Percentiles rank a stretch among this genome's conserved stretches.
These are phyloP conservation scores for Neofusicoccum cordaticola DNA, from an alignment of 2,329 filamentous ascomycete species.

Conservation along the genomic window DNA sequence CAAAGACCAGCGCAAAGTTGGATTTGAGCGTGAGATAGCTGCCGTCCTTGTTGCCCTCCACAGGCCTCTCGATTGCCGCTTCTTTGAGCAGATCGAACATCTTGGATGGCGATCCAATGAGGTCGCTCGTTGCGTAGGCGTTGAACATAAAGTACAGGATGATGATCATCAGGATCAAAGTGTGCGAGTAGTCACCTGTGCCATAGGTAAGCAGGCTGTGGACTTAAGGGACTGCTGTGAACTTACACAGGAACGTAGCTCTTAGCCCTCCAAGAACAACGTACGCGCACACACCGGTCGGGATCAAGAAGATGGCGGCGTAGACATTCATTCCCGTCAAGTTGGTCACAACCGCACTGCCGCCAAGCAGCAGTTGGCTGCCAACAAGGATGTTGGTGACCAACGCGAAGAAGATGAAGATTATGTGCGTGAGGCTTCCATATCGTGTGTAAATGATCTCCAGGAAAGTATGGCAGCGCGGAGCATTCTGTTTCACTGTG, in stretches of 20 bases:
- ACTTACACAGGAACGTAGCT: slow-evolving; percentile 41
- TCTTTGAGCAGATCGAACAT: slow-evolving; percentile 42
- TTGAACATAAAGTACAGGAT: slow-evolving; percentile 47
- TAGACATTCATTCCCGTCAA: slow-evolving; percentile 45
- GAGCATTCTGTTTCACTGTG: slow-evolving; percentile 51
- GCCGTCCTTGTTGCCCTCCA: slow-evolving; percentile 39
- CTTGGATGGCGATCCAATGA: slow-evolving; percentile 38
- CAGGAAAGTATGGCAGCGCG: slow-evolving; percentile 54
- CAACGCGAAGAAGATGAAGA: slow-evolving; percentile 50
- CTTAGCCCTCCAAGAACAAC: slow-evolving; percentile 38
- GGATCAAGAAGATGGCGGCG: slow-evolving; percentile 45
- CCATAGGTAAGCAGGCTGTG: background rate
- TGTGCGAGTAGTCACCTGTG: slow-evolving; percentile 37
- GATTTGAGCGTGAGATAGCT: slow-evolving; percentile 42
- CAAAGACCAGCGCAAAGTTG: slow-evolving; percentile 44
- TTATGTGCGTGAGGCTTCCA: slow-evolving; percentile 44
- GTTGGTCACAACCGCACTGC: slow-evolving; percentile 43
- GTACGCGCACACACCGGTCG: slow-evolving; percentile 38
- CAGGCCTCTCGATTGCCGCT: slow-evolving; percentile 36
- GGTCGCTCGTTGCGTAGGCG: slow-evolving; percentile 38
- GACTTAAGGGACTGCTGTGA: background rate
- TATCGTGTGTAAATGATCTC: slow-evolving; percentile 55
- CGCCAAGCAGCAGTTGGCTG: slow-evolving; percentile 33
- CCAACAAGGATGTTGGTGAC: slow-evolving; percentile 56
- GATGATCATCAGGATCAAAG: slow-evolving; percentile 42